Base-by-base conservation (phyloP, 2,329 filamentous ascomycete species). In the Aureobasidium namibiae region DNA sequence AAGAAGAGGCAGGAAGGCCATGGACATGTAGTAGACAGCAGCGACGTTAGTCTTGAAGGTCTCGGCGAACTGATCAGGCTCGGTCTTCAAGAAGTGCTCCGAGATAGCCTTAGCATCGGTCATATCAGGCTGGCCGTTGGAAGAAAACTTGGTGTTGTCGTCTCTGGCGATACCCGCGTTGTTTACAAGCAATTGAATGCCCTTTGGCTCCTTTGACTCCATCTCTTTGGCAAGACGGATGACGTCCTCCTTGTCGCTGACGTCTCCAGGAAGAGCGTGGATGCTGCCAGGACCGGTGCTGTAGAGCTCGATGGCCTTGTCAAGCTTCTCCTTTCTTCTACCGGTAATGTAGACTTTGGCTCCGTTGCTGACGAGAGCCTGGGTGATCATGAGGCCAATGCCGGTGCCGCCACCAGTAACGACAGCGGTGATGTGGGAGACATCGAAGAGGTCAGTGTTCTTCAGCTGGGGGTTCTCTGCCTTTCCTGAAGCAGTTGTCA, bases 111-210 rank as follows among this genome's bases (percentile, higher is more conserved):
- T 66, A 0, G 80, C 69, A 38, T 74, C 71, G 24, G 68, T 74
- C 68, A 76, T 74, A 58, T 82, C 75, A 3, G 79, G 79, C 61
- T 77, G 69, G n/a, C 75, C 75, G n/a, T 70, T 72, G 16, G 70
- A 68, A 2, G 65, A 77, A 65, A 76, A 80, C 54, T 76, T 76
- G 1, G 79, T 82, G 53, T 74, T 72, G 44, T 80, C 74, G 63
- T 83, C 81, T 33, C 74, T 71, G 14, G 80, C 78, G 58, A 82
- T 74, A 1, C 80, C 79, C 9, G 78, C 79, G 57, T 80, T 81
- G 67, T 81, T 81, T 21, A 82, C 77, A 7, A 82, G 72, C 46
- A 83, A 66, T 59, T 83, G 78, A 31, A 83, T 77, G 4, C 80
- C 80, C 8, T 77, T 75, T 1, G 76, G 70, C 64, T 83, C 80